Evolutionary conservation across 371 early-diverging fungal species (phyloP), one percentile per base, ranked within the genome.

Genomic region (Mortierella sp.): DNA sequence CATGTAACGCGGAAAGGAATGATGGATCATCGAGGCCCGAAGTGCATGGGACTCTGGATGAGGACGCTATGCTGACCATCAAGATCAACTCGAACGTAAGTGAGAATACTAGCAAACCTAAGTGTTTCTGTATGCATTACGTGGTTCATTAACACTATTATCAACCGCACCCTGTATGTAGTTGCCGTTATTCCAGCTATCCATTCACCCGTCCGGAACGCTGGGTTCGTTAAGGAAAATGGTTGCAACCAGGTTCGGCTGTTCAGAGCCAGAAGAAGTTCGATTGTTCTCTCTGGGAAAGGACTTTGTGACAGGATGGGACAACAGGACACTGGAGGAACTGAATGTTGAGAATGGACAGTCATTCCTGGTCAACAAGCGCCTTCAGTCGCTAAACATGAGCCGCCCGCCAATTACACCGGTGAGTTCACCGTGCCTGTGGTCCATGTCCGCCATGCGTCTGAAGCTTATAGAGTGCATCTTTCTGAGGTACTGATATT

Each of bases 241-340:
- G 12, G 50, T 76, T 28, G 60, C 65, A 9, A 12, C 22, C 12
- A 57, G 28, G 24, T 48, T 76, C 27, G 54, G 60, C 6, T 68
- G 57, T 19, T 13, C 43, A n/a, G 65, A 60, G n/a, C 48, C 59
- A 12, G 76, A 76, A 8, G 65, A 57, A 13, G 41, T 76, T 3
- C 63, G 76, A 6, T 24, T 76, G 22, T 68, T 68, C 48, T 60
- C 59, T 1, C 52, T 68, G 10, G 76, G 76, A 12, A 68, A 64
- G 34, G 76, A 76, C n/a, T 52, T 78, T 39, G 13, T 25, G 16
- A 7, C 47, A 10, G 63, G 47, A 24, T 54, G 53, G 41, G 78
- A 81, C 55, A 57, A 60, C 37, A 72, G 55, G 50, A 78, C 81
- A 0, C 34, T 81, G 31, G 77, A 81, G 25, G 81, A 81, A 22